Evolutionary conservation across 2,329 filamentous ascomycete genomes (phyloP), one percentile per base, ranked within the genome.

Genomic region (Sarocladiaceae sp.): DNA sequence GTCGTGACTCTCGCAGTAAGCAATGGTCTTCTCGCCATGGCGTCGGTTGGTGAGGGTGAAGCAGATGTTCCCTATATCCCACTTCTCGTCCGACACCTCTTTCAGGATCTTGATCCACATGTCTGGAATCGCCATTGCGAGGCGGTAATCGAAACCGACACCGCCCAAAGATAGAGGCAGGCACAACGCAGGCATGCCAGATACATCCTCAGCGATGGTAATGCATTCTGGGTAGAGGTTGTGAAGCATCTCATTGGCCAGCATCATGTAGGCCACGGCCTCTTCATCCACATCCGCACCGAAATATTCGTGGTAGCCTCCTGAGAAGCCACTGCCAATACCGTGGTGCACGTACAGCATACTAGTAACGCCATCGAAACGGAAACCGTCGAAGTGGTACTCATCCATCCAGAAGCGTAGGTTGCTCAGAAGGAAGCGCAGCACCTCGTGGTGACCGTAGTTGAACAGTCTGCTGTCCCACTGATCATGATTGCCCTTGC

Each of bases 61-160:
- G 61, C 82, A 82, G 43, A 98, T 85, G 53, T 77, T 83, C 46
- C 78, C 81, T 65, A 98, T 85, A 56, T 97, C 86, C 93, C 93
- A 98, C 9, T 95, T 78, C 50, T 88, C 77, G 57, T 98, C 93
- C 58, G 85, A 76, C 62, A 88, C 82, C 67, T 98, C 93, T 65
- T 98, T 98, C 49, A 97, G 66, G 60, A 94, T 88, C 69, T 98
- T 98, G 74, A 98, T 98, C 81, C 94, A 98, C 80, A 98, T 87
- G 63, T 98, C 93, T 3, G 93, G 93, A 50, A 98, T 82, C 4
- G 93, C 93, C 93, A 98, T 98, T 45, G 90, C 90, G 24, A 98
- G 79, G 53, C 93, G 82, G 65, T 98, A 98, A 67, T 98, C 93
- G 61, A 98, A 98, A 20, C 93, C 93, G 53, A 97, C 81, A 50